Evolutionary conservation across 2,329 filamentous ascomycete species (phyloP).

Genomic region (Fusarium caatingaense): DNA sequence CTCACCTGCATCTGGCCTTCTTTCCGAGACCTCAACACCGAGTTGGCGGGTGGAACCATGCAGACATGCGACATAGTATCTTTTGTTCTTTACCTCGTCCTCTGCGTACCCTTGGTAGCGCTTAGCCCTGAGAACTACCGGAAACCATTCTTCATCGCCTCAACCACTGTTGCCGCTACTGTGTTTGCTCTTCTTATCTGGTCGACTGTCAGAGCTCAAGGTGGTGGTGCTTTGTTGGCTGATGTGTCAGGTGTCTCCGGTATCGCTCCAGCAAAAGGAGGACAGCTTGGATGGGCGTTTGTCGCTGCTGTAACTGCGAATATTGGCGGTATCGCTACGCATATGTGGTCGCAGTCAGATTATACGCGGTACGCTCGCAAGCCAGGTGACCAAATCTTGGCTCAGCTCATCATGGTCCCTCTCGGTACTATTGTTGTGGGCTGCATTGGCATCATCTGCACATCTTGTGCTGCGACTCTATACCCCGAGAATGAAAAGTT

Average conservation of each 20-base stretch:
- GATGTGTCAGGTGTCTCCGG: not conserved
- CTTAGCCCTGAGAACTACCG: not conserved
- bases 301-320: conserved; percentile 46
- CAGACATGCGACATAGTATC: not conserved
- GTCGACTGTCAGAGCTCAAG: not conserved
- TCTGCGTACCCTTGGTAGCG: not conserved
- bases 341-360: conserved; percentile 48
- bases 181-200: not conserved
- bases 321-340: conserved; percentile 46
- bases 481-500: not conserved
- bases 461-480: not conserved
- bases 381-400: conserved; percentile 45
- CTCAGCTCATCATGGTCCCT: conserved; percentile 17
- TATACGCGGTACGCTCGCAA: conserved; percentile 48
- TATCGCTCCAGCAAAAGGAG: not conserved
- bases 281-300: conserved; percentile 40
- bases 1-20: conserved; percentile 1
- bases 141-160: not conserved
- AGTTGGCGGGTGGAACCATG: not conserved
- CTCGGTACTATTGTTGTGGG: not conserved
- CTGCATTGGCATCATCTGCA: not conserved
- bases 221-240: not conserved
- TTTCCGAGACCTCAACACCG: not conserved
- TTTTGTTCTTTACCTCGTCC: not conserved
- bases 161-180: not conserved